Base-by-base conservation (phyloP, 306 rosid species). In the Cucumis hystrix region DNA sequence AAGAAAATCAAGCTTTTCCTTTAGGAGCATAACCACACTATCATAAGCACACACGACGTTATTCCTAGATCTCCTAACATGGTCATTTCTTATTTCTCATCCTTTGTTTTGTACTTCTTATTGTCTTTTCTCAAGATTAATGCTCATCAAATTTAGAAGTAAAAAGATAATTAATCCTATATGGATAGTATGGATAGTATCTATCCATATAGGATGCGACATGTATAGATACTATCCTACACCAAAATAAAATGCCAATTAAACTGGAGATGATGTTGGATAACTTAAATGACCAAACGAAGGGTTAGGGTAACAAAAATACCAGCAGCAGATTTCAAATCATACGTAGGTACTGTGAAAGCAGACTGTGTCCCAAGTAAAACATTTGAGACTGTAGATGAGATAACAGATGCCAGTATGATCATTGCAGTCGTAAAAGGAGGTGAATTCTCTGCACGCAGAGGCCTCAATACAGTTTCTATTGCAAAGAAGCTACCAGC, bases 241-340 rank as follows among this genome's bases (percentile, higher is more conserved):
- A 15, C 21, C 39, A 23, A 25, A 15, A 47, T 5, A 15, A 23
- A 16, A 71, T 72, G 40, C 71, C 63, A 14, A 45, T 15, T 62
- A 54, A 52, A 18, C 9, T 28, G 0, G 56, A 49, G 21, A 33
- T 14, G 51, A 52, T 69, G 21, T 12, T n/a, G 43, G 77, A 52
- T 18, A 72, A 41, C 2, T 47, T 20, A 25, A 21, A 52, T 30
- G 28, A 70, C 9, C 72, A 43, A 70, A 52, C 30, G 49, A 33
- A 63, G 52, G 40, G 33, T 75, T 74, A 68, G 66, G 72, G 60
- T 62, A 59, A 83, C 64, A 57, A 72, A 74, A 23, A 77, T 84
- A 95, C 98, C 99, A 70, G 99, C 99, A 78, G 99, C 99, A 84
- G 99, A 95, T 92, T 95, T 95, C 84, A 95, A 86, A 81, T 95